Base-by-base conservation (phyloP, 805 yeast genomes). In the Candida ponderosae region DNA sequence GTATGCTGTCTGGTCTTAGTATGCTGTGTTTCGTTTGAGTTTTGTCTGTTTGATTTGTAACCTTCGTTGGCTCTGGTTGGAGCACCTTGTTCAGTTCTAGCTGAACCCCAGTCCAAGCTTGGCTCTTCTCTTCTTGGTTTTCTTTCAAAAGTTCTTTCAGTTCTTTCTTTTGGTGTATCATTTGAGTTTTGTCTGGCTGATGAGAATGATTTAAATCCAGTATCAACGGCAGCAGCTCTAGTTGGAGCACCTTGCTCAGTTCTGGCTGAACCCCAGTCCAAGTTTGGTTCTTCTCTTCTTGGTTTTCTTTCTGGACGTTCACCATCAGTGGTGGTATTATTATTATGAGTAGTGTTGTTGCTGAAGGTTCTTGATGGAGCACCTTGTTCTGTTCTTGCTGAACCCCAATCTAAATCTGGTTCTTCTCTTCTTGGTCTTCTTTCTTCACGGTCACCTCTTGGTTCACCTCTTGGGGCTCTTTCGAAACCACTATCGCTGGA, bases 31-130 rank as follows among this genome's bases (percentile, higher is more conserved):
- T n/a, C n/a, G n/a, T n/a, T n/a, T n/a, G n/a, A n/a, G n/a, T n/a
- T n/a, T n/a, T n/a, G n/a, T n/a, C n/a, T n/a, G n/a, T n/a, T n/a
- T n/a, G n/a, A n/a, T n/a, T n/a, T n/a, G n/a, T n/a, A n/a, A 7
- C 19, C 45, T n/a, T 39, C 24, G 5, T 19, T 47, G 24, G 10
- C 24, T 21, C 24, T 10, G 10, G 24, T 21, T 21, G 24, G 24
- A 21, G 48, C 51, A 54, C 26, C 47, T 59, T 18, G 59, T 52
- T 33, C 65, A 51, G 6, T 66, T 64, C 72, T 66, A 39, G 63
- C 68, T 36, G 57, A 51, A 43, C 68, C 63, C 80, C 86, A 79
- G 58, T 81, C 86, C 37, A 77, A 60, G 24, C 75, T 74, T 33
- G 76, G 74, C 50, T 70, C 79, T 48, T 68, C 74, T 43, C 65